Conservation (phyloP, 2,329 filamentous ascomycete genomes). For the Nannizzia gypsea region DNA sequence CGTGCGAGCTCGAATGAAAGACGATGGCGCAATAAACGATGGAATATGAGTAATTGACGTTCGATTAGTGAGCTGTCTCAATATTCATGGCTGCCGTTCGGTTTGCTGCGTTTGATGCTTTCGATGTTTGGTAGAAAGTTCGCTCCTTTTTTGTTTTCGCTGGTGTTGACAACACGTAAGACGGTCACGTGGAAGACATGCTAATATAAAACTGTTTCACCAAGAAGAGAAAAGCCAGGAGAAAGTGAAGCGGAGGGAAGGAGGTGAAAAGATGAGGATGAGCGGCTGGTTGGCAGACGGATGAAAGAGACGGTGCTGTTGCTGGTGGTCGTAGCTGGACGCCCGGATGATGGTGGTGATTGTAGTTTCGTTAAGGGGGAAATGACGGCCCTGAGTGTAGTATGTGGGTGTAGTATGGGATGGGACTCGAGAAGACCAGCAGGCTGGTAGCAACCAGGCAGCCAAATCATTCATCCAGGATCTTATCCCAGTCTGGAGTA, state of each 20-base stretch:
- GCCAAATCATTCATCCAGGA: slow-evolving; percentile 26
- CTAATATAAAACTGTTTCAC: background rate
- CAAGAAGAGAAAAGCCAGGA: background rate
- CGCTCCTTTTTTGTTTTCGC: background rate
- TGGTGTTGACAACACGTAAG: background rate
- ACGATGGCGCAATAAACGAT: background rate
- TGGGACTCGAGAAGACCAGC: no score
- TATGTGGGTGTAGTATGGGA: no score
- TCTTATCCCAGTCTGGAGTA: slow-evolving; percentile 47
- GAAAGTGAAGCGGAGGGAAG: background rate
- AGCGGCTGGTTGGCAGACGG: background rate
- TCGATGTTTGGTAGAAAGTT: background rate
- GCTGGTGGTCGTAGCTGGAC: background rate
- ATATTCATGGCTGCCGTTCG: background rate
- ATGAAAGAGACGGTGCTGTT: background rate
- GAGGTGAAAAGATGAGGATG: no score
- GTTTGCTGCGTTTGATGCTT: background rate
- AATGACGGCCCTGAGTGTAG: no score
- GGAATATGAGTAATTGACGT: background rate
- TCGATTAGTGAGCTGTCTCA: background rate
- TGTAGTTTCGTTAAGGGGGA: no score
- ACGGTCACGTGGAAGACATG: background rate
- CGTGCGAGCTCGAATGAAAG: background rate
- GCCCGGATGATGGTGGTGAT: background rate
- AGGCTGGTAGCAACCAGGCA: background rate